phyloP scores from a whole-genome alignment of 2,329 filamentous ascomycete genomes.

The Ceratocystis destructans region DNA sequence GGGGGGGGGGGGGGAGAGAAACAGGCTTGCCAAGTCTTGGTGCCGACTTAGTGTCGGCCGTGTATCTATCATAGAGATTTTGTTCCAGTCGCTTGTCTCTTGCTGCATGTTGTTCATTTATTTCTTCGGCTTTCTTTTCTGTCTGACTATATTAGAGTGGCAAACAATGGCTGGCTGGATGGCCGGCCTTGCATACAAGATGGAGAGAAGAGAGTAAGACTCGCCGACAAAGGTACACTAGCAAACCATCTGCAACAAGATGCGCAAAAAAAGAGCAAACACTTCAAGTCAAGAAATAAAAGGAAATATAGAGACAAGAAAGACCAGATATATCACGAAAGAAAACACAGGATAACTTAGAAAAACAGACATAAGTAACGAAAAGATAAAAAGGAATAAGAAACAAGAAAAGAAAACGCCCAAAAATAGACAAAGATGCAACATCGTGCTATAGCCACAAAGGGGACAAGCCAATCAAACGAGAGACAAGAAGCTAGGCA shows the following conservation, averaged over 20 bases:
- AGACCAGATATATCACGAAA: constrained; percentile 2
- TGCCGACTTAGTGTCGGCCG: neutral
- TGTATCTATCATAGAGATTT: constrained; percentile 1
- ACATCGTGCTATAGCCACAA: neutral
- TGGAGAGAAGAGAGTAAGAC: neutral
- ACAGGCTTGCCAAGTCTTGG: neutral
- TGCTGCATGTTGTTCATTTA: neutral
- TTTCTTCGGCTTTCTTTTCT: neutral
- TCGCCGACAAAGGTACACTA: neutral
- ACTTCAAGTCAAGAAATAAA: constrained; percentile 7
- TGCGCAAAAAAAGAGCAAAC: neutral
- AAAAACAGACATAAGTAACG: neutral
- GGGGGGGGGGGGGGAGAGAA: no score
- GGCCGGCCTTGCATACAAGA: neutral
- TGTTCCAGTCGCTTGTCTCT: neutral
- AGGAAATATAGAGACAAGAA: constrained; percentile 4
- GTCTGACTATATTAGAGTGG: neutral
- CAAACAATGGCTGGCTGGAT: neutral
- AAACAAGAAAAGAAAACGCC: constrained; percentile 9
- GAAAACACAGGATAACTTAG: constrained; percentile 6
- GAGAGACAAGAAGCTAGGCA: neutral
- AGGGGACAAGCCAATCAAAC: neutral
- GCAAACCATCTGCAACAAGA: neutral
- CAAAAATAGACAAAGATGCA: constrained; percentile 11
- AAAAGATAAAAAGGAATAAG: constrained; percentile 1